phyloP scores from a whole-genome alignment of 495 filamentous ascomycete genomes.

The Saxophila tyrrhenica region DNA sequence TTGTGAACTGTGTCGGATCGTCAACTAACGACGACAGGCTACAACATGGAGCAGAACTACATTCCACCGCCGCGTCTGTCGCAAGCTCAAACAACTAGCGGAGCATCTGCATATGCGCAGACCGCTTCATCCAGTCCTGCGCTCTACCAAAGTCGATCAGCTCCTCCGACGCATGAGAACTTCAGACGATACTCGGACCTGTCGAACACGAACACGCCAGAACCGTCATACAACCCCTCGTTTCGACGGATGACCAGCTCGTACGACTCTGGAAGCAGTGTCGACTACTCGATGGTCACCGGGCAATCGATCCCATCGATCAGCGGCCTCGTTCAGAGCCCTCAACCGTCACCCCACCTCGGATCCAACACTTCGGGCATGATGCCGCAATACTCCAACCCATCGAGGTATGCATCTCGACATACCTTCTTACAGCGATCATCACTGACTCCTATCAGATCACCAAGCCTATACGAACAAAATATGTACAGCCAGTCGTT shows the following conservation, averaged over 20 bases:
- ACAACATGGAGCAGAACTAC: conserved; percentile 18
- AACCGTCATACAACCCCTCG: conserved; percentile 3
- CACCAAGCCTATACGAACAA: conserved; percentile 5
- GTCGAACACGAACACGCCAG: not conserved
- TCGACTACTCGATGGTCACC: conserved; percentile 1
- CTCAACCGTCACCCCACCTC: conserved; percentile 10
- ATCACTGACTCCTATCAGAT: not conserved
- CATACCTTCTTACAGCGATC: not conserved
- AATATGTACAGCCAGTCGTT: conserved; percentile 7
- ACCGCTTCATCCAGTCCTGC: conserved; percentile 14
- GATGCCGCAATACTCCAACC: conserved; percentile 9
- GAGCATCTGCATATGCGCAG: conserved; percentile 7
- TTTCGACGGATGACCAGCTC: conserved; percentile 11
- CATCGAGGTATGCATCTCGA: conserved; percentile 3
- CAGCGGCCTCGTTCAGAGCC: conserved; percentile 14
- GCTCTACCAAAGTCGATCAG: conserved; percentile 8
- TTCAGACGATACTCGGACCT: conserved; percentile 8
- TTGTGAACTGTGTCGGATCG: too few species aligned
- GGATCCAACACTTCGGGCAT: not conserved
- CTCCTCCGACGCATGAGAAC: not conserved
- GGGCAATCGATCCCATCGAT: conserved; percentile 16
- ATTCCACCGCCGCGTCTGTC: conserved; percentile 14
- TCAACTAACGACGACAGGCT: conserved; percentile 5
- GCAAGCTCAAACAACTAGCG: conserved; percentile 4
- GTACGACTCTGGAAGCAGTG: conserved; percentile 10